Conservation (phyloP, 306 rosid species). For the Sindora glabra region DNA sequence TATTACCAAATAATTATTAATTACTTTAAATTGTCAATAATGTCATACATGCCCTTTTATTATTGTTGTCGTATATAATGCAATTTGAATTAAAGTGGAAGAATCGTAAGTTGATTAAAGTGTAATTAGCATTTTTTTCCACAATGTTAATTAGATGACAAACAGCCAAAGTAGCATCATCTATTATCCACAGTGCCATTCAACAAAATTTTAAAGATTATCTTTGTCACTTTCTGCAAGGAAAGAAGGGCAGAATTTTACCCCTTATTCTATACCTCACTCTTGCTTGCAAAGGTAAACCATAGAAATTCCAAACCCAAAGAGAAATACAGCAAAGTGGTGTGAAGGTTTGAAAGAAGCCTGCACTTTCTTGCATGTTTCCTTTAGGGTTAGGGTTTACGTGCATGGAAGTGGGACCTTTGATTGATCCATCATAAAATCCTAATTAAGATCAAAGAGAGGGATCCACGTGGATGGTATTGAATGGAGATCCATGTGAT, state of each 20-base stretch:
- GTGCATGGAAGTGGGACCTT: slow-evolving; percentile 39
- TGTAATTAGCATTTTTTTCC: too few species aligned
- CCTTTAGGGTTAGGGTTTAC: slow-evolving; percentile 12
- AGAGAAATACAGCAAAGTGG: not conserved
- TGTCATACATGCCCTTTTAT: too few species aligned
- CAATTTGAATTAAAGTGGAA: too few species aligned
- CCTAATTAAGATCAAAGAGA: too few species aligned
- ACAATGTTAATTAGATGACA: too few species aligned
- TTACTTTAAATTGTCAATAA: too few species aligned
- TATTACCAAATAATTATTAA: too few species aligned
- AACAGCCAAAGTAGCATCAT: too few species aligned
- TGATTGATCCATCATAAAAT: not conserved
- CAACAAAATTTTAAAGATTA: slow-evolving; percentile 3
- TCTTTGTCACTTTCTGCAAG: slow-evolving; percentile 24
- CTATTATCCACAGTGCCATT: too few species aligned
- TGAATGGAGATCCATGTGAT: slow-evolving; percentile 9
- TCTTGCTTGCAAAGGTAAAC: not conserved
- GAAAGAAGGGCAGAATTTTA: slow-evolving; percentile 1
- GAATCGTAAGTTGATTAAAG: too few species aligned
- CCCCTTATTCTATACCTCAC: too few species aligned
- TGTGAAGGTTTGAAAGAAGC: slow-evolving; percentile 19
- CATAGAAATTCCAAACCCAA: slow-evolving; percentile 11
- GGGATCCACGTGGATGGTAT: not conserved
- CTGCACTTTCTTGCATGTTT: not conserved
- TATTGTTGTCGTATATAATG: too few species aligned